phyloP scores from a whole-genome alignment of 495 filamentous ascomycete genomes.

The Annulohypoxylon maeteangense region DNA sequence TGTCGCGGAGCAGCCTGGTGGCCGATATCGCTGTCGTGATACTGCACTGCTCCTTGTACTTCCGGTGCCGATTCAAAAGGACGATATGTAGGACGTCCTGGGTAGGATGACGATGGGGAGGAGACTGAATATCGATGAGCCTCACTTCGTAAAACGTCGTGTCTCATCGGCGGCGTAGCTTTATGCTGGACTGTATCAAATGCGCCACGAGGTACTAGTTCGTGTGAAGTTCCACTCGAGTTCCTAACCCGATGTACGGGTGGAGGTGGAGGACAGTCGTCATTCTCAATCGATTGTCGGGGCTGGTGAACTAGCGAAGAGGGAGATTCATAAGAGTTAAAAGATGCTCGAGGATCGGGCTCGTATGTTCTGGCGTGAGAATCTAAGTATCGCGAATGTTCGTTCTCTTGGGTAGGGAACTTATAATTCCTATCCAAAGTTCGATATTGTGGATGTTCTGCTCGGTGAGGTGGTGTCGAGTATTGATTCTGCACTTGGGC shows the following conservation, averaged over 20 bases:
- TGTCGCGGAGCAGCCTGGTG: slow-evolving; percentile 54
- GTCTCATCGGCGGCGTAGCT: slow-evolving; percentile 56
- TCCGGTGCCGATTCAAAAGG: slow-evolving; percentile 57
- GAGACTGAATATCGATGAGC: slow-evolving; percentile 56
- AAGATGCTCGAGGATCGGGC: slow-evolving; percentile 33
- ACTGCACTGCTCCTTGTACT: slow-evolving; percentile 43
- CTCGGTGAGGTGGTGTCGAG: slow-evolving; percentile 45
- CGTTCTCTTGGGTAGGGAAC: slow-evolving; percentile 47
- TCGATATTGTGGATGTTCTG: slow-evolving; percentile 49
- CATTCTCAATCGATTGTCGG: slow-evolving; percentile 37
- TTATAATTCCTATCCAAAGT: slow-evolving; percentile 47
- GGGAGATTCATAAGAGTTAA: slow-evolving; percentile 31
- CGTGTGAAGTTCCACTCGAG: slow-evolving; percentile 50
- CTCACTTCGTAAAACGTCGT: slow-evolving; percentile 60
- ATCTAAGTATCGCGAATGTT: slow-evolving; percentile 35
- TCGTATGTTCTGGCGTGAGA: slow-evolving; percentile 34
- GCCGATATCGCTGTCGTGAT: slow-evolving; percentile 42
- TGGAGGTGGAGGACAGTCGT: slow-evolving; percentile 58
- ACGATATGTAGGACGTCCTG: slow-evolving; percentile 59
- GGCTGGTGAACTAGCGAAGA: slow-evolving; percentile 29
- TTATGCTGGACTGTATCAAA: slow-evolving; percentile 47
- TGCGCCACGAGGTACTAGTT: slow-evolving; percentile 48
- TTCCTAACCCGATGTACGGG: slow-evolving; percentile 57
- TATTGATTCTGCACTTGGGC: slow-evolving; percentile 44
- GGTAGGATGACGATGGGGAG: slow-evolving; percentile 51